These are phyloP conservation scores for Aspergillus diversus DNA, from an alignment of 495 filamentous ascomycete genomes.

Conservation along the genomic window DNA sequence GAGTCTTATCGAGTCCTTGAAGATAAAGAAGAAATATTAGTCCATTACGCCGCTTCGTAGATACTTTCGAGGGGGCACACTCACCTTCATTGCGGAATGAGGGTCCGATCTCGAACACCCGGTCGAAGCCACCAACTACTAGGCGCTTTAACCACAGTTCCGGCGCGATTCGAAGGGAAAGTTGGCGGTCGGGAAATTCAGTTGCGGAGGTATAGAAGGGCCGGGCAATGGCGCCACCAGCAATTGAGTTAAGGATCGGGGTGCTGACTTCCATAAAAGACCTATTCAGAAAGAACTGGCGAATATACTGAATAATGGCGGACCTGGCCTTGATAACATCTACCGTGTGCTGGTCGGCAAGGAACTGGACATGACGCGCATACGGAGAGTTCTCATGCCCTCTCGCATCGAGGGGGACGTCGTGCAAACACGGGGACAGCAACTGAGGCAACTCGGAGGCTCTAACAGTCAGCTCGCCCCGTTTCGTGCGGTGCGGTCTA, in stretches of 20 bases:
- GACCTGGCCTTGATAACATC: slow-evolving; percentile 76
- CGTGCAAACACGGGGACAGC: slow-evolving; percentile 75
- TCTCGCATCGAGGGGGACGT: slow-evolving; percentile 65
- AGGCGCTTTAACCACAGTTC: slow-evolving; percentile 95
- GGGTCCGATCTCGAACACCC: slow-evolving; percentile 90
- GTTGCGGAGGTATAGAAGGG: slow-evolving; percentile 79
- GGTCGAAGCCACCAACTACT: slow-evolving; percentile 86
- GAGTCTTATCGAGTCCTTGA: slow-evolving; percentile 77
- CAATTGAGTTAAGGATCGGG: slow-evolving; percentile 75
- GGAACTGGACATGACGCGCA: slow-evolving; percentile 75
- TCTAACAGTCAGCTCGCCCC: slow-evolving; percentile 78
- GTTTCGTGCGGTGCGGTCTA: slow-evolving; percentile 66
- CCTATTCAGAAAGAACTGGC: slow-evolving; percentile 69
- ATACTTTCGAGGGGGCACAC: not conserved
- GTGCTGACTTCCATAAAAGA: slow-evolving; percentile 87
- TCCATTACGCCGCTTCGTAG: not conserved
- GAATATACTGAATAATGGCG: slow-evolving; percentile 71
- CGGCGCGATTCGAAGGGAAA: slow-evolving; percentile 84
- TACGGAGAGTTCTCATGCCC: slow-evolving; percentile 71
- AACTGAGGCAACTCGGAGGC: slow-evolving; percentile 68
- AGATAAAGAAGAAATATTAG: slow-evolving; percentile 2
- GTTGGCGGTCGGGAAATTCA: slow-evolving; percentile 66
- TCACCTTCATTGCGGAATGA: slow-evolving; percentile 92
- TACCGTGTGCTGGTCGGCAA: slow-evolving; percentile 66
- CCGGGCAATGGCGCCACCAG: slow-evolving; percentile 81